Conservation (phyloP, 371 early-diverging fungal species). For the Mucor irregularis region DNA sequence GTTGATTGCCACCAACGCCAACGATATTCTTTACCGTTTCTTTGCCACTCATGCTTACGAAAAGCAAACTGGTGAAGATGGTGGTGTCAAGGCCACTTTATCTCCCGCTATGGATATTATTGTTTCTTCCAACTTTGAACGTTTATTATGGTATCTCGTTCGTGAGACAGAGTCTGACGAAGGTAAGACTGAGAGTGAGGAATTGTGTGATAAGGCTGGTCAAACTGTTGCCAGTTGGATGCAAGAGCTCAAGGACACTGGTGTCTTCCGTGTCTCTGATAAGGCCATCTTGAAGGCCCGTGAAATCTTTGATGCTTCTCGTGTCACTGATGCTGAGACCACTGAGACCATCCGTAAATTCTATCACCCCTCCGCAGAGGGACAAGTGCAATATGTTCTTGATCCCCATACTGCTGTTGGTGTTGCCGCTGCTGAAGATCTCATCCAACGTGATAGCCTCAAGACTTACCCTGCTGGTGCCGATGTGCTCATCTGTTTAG, state of each 20-base stretch:
- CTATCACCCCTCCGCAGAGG: slow-evolving; percentile 52
- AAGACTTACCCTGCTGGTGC: slow-evolving; percentile 34
- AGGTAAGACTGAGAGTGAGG: slow-evolving; percentile 34
- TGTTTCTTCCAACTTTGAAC: slow-evolving; percentile 96
- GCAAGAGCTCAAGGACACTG: slow-evolving; percentile 74
- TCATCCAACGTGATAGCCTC: slow-evolving; percentile 26
- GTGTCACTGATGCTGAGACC: slow-evolving; percentile 77
- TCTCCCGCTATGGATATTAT: slow-evolving; percentile 98
- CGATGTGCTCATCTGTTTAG: slow-evolving; percentile 69
- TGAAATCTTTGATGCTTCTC: slow-evolving; percentile 73
- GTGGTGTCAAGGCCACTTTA: slow-evolving; percentile 76
- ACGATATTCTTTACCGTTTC: slow-evolving; percentile 97
- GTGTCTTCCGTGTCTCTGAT: slow-evolving; percentile 72
- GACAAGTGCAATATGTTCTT: slow-evolving; percentile 72
- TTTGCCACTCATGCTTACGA: slow-evolving; percentile 84
- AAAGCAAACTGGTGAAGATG: slow-evolving; percentile 60
- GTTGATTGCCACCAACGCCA: slow-evolving; percentile 91
- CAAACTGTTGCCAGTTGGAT: slow-evolving; percentile 75
- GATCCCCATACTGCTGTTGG: slow-evolving; percentile 98
- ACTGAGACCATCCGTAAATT: slow-evolving; percentile 71
- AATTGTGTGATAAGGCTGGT: slow-evolving; percentile 55
- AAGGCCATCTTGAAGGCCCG: slow-evolving; percentile 67
- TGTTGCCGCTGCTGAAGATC: slow-evolving; percentile 78
- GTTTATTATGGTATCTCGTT: slow-evolving; percentile 89
- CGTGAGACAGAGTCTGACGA: slow-evolving; percentile 53